Evolutionary conservation across 306 rosid genomes (phyloP), one percentile per base, ranked within the genome.

Genomic region (Vigna angularis): DNA sequence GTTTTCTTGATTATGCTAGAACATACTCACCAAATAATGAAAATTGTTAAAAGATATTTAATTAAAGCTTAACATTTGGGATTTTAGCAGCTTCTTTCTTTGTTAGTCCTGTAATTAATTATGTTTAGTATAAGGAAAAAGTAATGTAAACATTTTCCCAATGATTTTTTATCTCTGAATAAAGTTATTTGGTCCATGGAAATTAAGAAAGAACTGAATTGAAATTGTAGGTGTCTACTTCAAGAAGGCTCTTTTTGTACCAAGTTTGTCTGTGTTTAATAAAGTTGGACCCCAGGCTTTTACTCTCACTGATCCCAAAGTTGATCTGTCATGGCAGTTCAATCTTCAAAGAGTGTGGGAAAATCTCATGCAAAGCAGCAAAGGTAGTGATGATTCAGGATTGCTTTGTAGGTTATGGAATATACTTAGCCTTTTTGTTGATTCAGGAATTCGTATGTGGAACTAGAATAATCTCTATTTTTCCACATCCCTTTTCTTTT

Each of bases 281-380:
- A 93, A 91, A 87, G 99, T 93, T 47, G 98, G 99, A 68, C 83
- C 91, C 34, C 94, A 90, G 77, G 79, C 86, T 74, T 76, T 70
- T 79, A 57, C 87, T 49, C 77, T 58, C 3, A 40, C 84, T 6
- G 92, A 87, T 67, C 70, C 88, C 75, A 83, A 85, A 45, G 89
- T 90, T 45, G 99, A 96, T 80, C 86, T 96, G 68, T 91, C 98
- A 0, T 93, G 99, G 99, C 99, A 95, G 83, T 83, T 90, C 14
- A 71, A 76, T 68, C 93, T 95, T 85, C 94, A 90, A 86, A 87
- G 83, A 79, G 88, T 86, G 65, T 95, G 99, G 99, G 96, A 95
- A 83, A 93, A 83, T 83, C 89, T 91, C 73, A 84, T 91, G 85
- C 87, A 87, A 86, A 74, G 88, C 40, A 83, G 84, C 61, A 90